Evolutionary conservation across 805 yeast genomes (phyloP).

Genomic region (Zygoascus biomembranicola): DNA sequence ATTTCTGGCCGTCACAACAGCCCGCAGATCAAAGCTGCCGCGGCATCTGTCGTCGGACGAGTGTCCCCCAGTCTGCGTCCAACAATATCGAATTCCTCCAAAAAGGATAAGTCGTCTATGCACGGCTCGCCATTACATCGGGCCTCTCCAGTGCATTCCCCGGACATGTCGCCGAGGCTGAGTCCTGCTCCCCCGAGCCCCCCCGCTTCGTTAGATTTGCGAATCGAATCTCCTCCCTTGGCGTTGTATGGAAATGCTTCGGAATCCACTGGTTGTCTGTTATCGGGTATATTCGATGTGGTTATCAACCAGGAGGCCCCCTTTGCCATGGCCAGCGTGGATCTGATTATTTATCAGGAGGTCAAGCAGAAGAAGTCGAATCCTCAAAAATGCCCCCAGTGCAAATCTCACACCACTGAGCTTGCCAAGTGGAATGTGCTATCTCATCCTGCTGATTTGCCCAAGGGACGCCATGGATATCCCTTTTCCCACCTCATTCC

Average conservation of each 20-base stretch:
- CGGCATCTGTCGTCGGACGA: conserved; percentile 22
- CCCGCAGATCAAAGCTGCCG: conserved; percentile 14
- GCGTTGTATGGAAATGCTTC: conserved; percentile 70
- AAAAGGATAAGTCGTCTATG: not conserved
- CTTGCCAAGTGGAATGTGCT: conserved; percentile 88
- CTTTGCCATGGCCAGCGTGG: conserved; percentile 47
- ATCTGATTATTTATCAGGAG: conserved; percentile 56
- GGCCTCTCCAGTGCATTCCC: not conserved
- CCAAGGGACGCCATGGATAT: conserved; percentile 68
- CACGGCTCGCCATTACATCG: not conserved
- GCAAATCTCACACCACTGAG: conserved; percentile 47
- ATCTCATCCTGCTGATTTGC: conserved; percentile 46
- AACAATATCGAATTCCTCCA: not conserved
- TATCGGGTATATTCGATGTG: conserved; percentile 69
- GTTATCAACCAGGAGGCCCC: conserved; percentile 38
- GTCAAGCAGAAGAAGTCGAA: conserved; percentile 28
- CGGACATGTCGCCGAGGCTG: not conserved
- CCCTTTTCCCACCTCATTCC: conserved; percentile 89
- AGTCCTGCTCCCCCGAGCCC: conserved; percentile 6
- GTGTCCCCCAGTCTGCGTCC: conserved; percentile 17
- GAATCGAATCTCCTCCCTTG: conserved; percentile 86
- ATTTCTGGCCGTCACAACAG: not conserved
- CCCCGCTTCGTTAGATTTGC: conserved; percentile 32
- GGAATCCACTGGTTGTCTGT: conserved; percentile 77
- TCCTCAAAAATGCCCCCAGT: conserved; percentile 30